Conservation (phyloP, 2,329 filamentous ascomycete genomes). For the Xylaria sp. region DNA sequence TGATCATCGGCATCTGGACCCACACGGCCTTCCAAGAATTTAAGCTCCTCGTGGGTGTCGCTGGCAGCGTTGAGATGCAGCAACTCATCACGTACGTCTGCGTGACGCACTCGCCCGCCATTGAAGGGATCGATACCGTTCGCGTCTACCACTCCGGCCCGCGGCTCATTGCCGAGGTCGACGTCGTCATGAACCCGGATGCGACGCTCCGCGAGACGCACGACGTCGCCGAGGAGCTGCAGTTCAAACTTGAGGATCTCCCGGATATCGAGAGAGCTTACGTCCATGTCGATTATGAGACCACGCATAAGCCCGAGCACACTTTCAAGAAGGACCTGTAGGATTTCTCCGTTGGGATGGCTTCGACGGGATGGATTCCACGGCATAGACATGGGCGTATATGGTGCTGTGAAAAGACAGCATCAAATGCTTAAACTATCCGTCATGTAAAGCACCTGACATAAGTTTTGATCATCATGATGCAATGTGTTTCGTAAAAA, state of each 20-base stretch:
- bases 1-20: slow-evolving; percentile 85
- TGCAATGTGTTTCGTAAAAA: background rate
- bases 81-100: slow-evolving; percentile 97
- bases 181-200: slow-evolving; percentile 89
- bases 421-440: background rate
- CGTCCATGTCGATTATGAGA: slow-evolving; percentile 98
- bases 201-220: slow-evolving; percentile 82
- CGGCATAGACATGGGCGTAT: background rate
- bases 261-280: slow-evolving; percentile 94
- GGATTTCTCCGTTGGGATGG: background rate
- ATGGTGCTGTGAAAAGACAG: background rate
- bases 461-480: background rate
- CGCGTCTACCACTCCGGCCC: slow-evolving; percentile 92
- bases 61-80: slow-evolving; percentile 84
- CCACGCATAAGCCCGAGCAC: slow-evolving; percentile 91
- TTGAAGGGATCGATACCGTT: slow-evolving; percentile 92
- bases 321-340: slow-evolving; percentile 70
- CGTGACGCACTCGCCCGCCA: slow-evolving; percentile 86
- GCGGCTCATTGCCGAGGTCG: slow-evolving; percentile 91
- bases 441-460: background rate
- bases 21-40: slow-evolving; percentile 90
- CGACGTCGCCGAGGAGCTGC: slow-evolving; percentile 92
- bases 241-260: slow-evolving; percentile 91
- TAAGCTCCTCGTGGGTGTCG: slow-evolving; percentile 88
- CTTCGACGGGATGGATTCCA: background rate